Conservation (phyloP, 2,329 filamentous ascomycete genomes). For the Stemphylium vesicarium region DNA sequence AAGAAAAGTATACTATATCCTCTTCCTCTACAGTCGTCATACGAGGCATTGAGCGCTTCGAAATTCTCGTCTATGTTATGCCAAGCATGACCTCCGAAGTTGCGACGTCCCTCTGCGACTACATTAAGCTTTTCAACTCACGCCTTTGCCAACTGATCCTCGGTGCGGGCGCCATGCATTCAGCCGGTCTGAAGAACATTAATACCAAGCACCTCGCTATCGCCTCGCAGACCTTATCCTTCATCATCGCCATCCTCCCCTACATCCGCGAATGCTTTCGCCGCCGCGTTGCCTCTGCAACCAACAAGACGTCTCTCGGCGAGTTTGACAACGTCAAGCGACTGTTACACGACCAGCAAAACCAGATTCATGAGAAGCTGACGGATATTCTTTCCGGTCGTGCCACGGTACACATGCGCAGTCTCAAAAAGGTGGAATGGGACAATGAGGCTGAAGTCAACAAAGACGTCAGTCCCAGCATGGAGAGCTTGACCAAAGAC, state of each 20-base stretch:
- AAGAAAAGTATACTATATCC: constrained; percentile 84
- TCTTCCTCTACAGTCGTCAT: constrained; percentile 83
- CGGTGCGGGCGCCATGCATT: constrained; percentile 87
- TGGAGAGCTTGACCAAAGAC: constrained; percentile 87
- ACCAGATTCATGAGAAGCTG: constrained; percentile 88
- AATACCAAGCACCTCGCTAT: constrained; percentile 88
- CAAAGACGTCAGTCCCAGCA: constrained; percentile 68
- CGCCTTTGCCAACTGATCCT: constrained; percentile 95
- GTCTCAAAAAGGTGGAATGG: constrained; percentile 79
- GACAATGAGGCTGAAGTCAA: constrained; percentile 58
- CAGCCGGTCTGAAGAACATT: constrained; percentile 92
- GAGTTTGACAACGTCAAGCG: constrained; percentile 90
- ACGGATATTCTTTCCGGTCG: constrained; percentile 90
- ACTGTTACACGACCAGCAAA: constrained; percentile 86
- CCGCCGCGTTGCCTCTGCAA: constrained; percentile 63
- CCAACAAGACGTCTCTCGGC: constrained; percentile 61
- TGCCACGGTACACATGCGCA: constrained; percentile 74
- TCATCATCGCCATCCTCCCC: constrained; percentile 84
- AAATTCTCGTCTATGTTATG: constrained; percentile 82
- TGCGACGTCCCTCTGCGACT: constrained; percentile 78
- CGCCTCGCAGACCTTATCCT: constrained; percentile 85
- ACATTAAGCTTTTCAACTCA: constrained; percentile 93
- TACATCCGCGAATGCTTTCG: constrained; percentile 91
- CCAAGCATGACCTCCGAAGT: constrained; percentile 89
- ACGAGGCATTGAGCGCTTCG: constrained; percentile 78